Conservation (phyloP, 805 yeast species). For the Yarrowia porcina region DNA sequence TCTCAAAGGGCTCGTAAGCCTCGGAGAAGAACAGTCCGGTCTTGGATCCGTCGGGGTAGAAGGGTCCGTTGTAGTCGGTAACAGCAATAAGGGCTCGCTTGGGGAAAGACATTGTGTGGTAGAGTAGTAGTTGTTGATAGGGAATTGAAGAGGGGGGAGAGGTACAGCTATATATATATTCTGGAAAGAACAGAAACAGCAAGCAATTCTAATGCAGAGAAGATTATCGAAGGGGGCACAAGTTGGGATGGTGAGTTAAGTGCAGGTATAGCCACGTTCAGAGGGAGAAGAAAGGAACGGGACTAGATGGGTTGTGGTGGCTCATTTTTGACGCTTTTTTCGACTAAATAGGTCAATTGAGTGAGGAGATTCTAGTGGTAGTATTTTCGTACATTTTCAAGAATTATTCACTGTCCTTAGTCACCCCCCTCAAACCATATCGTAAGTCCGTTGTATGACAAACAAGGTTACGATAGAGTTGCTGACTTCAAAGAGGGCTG, state of each 20-base stretch:
- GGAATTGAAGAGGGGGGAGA: not conserved
- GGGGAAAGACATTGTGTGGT: constrained; percentile 8
- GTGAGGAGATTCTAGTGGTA: not conserved
- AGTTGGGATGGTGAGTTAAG: not conserved
- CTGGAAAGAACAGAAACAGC: not conserved
- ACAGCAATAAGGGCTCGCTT: constrained; percentile 30
- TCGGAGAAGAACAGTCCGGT: constrained; percentile 62
- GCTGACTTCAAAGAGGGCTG: not conserved
- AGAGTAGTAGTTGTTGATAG: not conserved
- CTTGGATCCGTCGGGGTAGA: constrained; percentile 56
- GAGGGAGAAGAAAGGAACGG: too few relatives aligned
- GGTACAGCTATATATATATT: not conserved
- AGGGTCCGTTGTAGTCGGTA: constrained; percentile 35
- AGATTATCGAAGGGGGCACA: not conserved
- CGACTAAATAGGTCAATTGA: not conserved
- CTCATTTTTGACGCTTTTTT: too few relatives aligned
- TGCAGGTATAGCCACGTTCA: not conserved
- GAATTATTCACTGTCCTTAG: not conserved
- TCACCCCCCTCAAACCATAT: too few relatives aligned
- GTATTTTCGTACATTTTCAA: not conserved
- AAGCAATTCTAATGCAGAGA: constrained; percentile 7
- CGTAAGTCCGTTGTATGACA: not conserved
- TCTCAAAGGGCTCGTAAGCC: constrained; percentile 57
- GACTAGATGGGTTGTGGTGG: too few relatives aligned
- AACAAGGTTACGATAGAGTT: constrained; percentile 4